These are phyloP conservation scores for Globisporangium middletonii DNA, from an alignment of 352 stramenopile genomes.

Conservation along the genomic window DNA sequence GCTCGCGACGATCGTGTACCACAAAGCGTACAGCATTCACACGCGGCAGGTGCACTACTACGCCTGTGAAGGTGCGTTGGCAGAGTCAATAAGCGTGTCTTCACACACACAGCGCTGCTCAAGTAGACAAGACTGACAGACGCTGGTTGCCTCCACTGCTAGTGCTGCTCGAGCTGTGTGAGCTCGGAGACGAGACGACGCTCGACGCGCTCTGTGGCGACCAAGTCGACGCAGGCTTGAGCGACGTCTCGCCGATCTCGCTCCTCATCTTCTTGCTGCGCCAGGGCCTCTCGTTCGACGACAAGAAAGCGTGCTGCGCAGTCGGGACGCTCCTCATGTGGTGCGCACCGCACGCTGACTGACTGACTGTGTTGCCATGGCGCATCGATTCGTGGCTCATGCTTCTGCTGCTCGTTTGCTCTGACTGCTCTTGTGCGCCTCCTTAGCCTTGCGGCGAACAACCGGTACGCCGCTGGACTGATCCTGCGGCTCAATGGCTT, in stretches of 20 bases:
- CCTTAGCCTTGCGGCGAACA: constrained; percentile 46
- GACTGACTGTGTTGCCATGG: background rate
- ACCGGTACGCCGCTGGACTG: constrained; percentile 37
- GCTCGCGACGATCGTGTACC: constrained; percentile 58
- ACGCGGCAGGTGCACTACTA: constrained; percentile 84
- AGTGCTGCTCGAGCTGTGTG: constrained; percentile 70
- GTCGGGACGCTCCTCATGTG: constrained; percentile 71
- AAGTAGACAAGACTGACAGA: too few relatives aligned
- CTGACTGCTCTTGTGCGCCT: background rate
- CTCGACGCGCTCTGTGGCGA: constrained; percentile 45
- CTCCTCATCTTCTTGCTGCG: constrained; percentile 66
- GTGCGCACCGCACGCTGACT: constrained; percentile 16
- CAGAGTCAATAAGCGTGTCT: background rate
- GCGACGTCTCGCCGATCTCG: constrained; percentile 53
- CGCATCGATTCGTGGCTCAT: constrained; percentile 1
- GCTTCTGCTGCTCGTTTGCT: background rate
- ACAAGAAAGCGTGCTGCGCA: constrained; percentile 77
- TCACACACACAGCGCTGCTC: background rate
- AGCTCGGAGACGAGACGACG: constrained; percentile 53
- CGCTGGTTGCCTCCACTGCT: background rate
- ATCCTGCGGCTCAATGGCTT: constrained; percentile 58
- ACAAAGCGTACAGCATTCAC: constrained; percentile 81
- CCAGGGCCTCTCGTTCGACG: constrained; percentile 64
- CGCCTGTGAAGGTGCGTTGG: constrained; percentile 50
- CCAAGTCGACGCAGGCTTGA: constrained; percentile 13